A percentile compares a stretch with the other conserved stretches of the same genome.
These are phyloP conservation scores for Pseudocercospora vitis DNA, from an alignment of 2,329 filamentous ascomycete genomes.

Conservation along the genomic window DNA sequence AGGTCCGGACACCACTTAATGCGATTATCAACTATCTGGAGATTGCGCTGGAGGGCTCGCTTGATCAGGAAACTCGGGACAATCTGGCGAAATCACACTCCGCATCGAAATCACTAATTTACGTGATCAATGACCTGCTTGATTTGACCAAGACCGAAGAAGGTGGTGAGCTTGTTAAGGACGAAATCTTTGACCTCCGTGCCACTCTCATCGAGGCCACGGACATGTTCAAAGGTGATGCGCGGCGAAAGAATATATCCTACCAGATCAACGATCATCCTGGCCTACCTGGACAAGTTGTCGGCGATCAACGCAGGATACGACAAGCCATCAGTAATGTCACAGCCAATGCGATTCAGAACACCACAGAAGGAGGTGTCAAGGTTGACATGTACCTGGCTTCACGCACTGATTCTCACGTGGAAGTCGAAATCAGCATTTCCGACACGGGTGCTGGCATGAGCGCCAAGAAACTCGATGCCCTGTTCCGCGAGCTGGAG, in stretches of 20 bases:
- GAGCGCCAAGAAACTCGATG: conserved; percentile 57
- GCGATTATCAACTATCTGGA: conserved; percentile 95
- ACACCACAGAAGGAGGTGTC: conserved; percentile 68
- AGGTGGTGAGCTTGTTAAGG: conserved; percentile 73
- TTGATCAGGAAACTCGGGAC: conserved; percentile 81
- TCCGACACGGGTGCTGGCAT: conserved; percentile 73
- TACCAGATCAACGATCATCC: conserved; percentile 69
- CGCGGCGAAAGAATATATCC: conserved; percentile 69
- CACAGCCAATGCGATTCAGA: conserved; percentile 79
- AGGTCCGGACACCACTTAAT: conserved; percentile 86
- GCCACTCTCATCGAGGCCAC: conserved; percentile 75
- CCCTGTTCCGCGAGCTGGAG: conserved; percentile 61
- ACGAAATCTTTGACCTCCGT: conserved; percentile 73
- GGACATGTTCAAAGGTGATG: conserved; percentile 70
- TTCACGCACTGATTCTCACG: conserved; percentile 53
- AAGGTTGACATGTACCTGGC: conserved; percentile 68
- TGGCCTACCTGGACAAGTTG: conserved; percentile 67
- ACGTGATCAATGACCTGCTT: conserved; percentile 88
- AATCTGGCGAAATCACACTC: conserved; percentile 83
- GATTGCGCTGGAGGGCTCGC: conserved; percentile 76
- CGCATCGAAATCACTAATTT: conserved; percentile 87
- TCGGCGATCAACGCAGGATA: conserved; percentile 78
- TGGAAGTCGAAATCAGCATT: conserved; percentile 71
- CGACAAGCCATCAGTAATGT: conserved; percentile 81
- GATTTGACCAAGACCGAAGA: conserved; percentile 88